phyloP scores from a whole-genome alignment of 768 basidiomycete species.

The Auriculariales sp. region DNA sequence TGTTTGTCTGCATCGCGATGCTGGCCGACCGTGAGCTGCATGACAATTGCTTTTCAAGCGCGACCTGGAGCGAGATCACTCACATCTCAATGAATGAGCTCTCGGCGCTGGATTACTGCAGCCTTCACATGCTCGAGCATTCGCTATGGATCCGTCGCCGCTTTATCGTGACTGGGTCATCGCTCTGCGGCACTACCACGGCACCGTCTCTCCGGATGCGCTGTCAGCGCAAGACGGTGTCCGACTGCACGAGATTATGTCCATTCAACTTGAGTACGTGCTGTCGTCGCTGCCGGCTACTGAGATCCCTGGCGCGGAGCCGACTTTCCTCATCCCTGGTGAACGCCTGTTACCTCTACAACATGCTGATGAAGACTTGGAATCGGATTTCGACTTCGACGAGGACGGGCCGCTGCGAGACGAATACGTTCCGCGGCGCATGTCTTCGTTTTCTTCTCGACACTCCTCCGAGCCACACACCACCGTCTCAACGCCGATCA shows the following conservation, averaged over 20 bases:
- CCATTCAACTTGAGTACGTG: neutral
- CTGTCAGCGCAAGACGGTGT: neutral
- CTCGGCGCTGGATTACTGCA: neutral
- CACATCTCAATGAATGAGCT: neutral
- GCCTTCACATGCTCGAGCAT: neutral
- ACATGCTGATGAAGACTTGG: conserved; percentile 23
- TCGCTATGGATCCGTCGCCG: neutral
- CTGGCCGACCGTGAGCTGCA: neutral
- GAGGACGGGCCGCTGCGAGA: conserved; percentile 72
- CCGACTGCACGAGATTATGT: neutral
- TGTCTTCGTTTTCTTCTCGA: too few relatives aligned
- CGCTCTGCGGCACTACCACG: neutral
- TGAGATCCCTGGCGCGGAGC: conserved; percentile 27
- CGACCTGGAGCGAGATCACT: neutral
- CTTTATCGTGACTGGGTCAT: neutral
- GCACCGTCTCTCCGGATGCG: neutral
- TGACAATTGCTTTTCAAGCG: neutral
- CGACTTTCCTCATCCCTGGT: conserved; percentile 60
- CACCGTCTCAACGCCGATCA: too few relatives aligned
- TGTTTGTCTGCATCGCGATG: neutral
- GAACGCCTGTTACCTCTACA: conserved; percentile 35
- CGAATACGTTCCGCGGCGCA: conserved; percentile 65
- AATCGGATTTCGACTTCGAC: conserved; percentile 61
- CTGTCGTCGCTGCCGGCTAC: neutral
- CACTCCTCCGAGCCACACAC: too few relatives aligned